Evolutionary conservation across 345 rosid genomes (phyloP), one percentile per base, ranked within the genome.

Genomic region (Aquilaria sinensis): DNA sequence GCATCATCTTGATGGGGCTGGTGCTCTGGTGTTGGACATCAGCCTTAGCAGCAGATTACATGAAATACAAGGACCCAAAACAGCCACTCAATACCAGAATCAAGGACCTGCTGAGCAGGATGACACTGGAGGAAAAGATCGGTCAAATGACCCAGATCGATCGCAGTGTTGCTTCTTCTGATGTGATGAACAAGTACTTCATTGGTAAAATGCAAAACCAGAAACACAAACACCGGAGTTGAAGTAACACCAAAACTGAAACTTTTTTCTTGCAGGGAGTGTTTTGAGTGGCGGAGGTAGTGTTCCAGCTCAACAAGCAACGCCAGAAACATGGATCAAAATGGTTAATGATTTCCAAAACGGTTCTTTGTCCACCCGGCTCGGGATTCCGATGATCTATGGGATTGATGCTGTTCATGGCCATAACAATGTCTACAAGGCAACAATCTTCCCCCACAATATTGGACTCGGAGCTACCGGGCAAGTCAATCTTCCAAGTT

Each of bases 391-490:
- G 5, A 32, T 85, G 82, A 80, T 92, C n/a, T 89, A 92, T 65
- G 86, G 93, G 48, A 77, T 92, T 55, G 98, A 92, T 76, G 90
- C 87, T 15, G 92, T 92, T 73, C 96, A 92, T 67, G 96, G 96
- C 9, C 83, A 89, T 71, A 85, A 71, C 74, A 82, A 75, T 70
- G 85, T 89, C 41, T 87, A 85, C 67, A 84, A 87, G n/a, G 92
- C 97, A 12, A 92, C 98, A 5, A 58, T 92, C 0, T 89, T 92
- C 60, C 98, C 98, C 31, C 98, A 92, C 67, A 92, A 92, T 49
- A 68, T 92, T 5, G 96, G 92, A 5, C 84, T 92, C 9, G 96
- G 98, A 43, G 90, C 90, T 57, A 89, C 96, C 41, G 79, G 96
- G 96, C 78, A 70, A 68, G 70, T 57, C 1, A 8, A 45, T 37